These are phyloP conservation scores for Fusarium equiseti DNA, from an alignment of 2,329 filamentous ascomycete genomes.

Conservation along the genomic window DNA sequence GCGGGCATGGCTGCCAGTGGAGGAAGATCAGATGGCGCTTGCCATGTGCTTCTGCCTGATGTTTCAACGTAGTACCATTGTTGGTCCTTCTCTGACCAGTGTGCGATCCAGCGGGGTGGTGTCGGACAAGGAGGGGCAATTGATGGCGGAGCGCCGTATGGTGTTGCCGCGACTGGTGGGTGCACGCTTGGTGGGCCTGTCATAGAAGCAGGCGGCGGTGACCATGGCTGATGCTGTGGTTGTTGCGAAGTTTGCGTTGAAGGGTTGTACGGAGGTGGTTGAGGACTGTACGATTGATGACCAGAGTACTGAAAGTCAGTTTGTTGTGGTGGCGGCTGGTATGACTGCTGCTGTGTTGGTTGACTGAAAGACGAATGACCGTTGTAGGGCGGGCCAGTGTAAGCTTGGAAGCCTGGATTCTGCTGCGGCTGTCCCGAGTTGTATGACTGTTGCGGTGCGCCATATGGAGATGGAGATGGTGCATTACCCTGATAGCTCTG, in stretches of 20 bases:
- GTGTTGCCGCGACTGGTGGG: neutral
- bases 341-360: neutral
- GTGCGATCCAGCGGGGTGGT: constrained; percentile 34
- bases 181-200: neutral
- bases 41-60: constrained; percentile 20
- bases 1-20: constrained; percentile 26
- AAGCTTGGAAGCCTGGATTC: neutral
- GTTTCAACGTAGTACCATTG: constrained; percentile 38
- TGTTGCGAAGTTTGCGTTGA: neutral
- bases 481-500: constrained; percentile 5
- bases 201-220: neutral
- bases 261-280: constrained; percentile 4
- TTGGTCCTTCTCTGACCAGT: constrained; percentile 37
- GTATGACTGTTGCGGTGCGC: neutral
- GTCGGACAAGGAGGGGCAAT: neutral
- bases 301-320: neutral
- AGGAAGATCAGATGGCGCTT: constrained; percentile 2
- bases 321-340: neutral
- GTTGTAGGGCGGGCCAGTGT: neutral
- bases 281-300: neutral
- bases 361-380: constrained; percentile 1
- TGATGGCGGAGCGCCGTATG: neutral
- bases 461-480: neutral
- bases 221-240: constrained; percentile 5
- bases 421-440: neutral